Conservation (phyloP, 192 early-diverging fungal species). For the Backusella tuberculispora region DNA sequence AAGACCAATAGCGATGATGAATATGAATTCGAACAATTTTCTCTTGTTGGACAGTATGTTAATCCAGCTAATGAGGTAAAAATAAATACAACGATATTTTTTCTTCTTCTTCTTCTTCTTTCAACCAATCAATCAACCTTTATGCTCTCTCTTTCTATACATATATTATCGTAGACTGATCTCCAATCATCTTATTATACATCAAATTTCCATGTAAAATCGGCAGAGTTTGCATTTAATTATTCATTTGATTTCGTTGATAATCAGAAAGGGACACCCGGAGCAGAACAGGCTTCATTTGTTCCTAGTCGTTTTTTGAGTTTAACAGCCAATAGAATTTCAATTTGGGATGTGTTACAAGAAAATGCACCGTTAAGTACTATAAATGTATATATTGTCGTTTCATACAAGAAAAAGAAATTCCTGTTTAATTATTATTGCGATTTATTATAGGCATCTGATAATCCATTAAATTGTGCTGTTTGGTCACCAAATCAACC, state of each 20-base stretch:
- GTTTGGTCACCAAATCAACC: conserved; percentile 37
- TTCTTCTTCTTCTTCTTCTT: no score
- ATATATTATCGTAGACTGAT: neutral
- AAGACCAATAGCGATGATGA: neutral
- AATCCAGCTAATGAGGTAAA: neutral
- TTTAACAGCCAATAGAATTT: neutral
- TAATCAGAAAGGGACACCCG: neutral
- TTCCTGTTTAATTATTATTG: no score
- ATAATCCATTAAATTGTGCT: conserved; percentile 16
- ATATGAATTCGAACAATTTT: neutral
- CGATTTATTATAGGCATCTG: neutral
- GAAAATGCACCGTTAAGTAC: neutral
- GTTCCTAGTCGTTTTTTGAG: conserved; percentile 20
- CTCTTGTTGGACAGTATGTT: neutral
- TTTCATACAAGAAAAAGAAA: neutral
- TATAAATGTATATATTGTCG: neutral
- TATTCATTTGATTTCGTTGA: neutral
- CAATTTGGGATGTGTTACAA: conserved; percentile 25
- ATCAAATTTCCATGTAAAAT: conserved; percentile 23
- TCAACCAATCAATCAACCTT: no score
- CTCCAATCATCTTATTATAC: neutral
- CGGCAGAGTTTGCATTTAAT: conserved; percentile 14
- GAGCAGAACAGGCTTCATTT: neutral
- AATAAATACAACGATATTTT: neutral
- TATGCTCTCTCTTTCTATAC: no score